phyloP scores from a whole-genome alignment of 148 eudicot species.

The Silene conica region DNA sequence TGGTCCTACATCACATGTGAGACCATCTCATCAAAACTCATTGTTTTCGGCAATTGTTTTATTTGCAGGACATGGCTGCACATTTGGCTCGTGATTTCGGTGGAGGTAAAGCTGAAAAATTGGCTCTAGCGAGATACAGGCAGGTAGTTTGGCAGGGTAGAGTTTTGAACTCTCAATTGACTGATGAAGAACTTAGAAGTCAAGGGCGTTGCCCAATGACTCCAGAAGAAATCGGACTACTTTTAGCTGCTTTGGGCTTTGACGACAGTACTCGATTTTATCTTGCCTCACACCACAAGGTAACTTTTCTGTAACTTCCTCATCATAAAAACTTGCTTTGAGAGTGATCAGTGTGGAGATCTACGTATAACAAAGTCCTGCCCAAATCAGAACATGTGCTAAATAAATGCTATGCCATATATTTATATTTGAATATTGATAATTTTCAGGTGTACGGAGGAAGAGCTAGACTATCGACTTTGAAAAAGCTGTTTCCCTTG shows the following conservation, averaged over 20 bases:
- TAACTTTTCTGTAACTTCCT: too few species aligned
- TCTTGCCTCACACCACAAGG: too few species aligned
- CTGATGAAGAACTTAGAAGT: slow-evolving; percentile 85
- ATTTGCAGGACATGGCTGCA: too few species aligned
- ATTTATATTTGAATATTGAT: too few species aligned
- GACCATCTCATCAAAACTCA: too few species aligned
- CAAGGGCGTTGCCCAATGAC: slow-evolving; percentile 98
- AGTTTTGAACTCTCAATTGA: slow-evolving; percentile 87
- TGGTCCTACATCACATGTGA: too few species aligned
- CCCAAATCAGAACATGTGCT: background rate
- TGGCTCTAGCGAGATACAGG: slow-evolving; percentile 84
- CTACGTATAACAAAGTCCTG: slow-evolving; percentile 20
- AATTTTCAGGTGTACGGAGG: slow-evolving; percentile 86
- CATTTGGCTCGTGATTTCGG: too few species aligned
- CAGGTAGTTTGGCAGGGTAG: slow-evolving; percentile 95
- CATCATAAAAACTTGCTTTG: too few species aligned
- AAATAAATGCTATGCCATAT: background rate
- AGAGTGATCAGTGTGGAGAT: too few species aligned
- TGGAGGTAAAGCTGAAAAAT: too few species aligned
- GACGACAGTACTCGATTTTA: too few species aligned
- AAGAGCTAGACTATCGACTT: slow-evolving; percentile 69
- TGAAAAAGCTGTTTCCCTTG: slow-evolving; percentile 63
- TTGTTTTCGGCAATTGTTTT: background rate
- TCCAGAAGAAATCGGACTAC: slow-evolving; percentile 93
- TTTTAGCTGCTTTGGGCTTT: too few species aligned